A percentile compares a stretch with the other conserved stretches of the same genome.
Evolutionary conservation across 2,329 filamentous ascomycete genomes (phyloP).

Genomic region (Neofusicoccum parvum): DNA sequence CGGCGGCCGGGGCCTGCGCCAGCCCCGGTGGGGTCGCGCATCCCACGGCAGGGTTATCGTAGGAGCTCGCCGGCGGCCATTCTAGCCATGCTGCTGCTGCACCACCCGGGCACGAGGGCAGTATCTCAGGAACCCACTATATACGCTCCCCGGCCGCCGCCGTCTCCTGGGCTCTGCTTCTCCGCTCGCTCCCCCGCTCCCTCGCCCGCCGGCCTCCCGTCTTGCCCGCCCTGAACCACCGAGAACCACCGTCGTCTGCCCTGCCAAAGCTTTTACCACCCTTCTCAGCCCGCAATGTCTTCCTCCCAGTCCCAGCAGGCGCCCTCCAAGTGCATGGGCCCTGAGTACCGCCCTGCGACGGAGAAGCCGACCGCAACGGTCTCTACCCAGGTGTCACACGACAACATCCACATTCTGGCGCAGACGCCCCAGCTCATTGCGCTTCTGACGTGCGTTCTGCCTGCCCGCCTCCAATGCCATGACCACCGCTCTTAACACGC

Average conservation of each 20-base stretch:
- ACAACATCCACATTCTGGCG: constrained; percentile 86
- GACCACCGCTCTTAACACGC: neutral
- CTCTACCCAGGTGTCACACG: constrained; percentile 76
- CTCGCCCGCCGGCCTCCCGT: neutral
- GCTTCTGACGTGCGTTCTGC: constrained; percentile 80
- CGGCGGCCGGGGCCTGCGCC: constrained; percentile 14
- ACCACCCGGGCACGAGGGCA: constrained; percentile 8
- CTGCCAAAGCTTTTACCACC: constrained; percentile 4
- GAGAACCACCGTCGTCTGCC: neutral
- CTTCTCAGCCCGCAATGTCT: constrained; percentile 3
- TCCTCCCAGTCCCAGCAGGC: constrained; percentile 33
- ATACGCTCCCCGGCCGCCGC: neutral
- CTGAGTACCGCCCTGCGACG: constrained; percentile 72
- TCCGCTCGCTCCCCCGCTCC: neutral
- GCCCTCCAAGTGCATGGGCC: constrained; percentile 69
- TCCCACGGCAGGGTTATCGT: constrained; percentile 8
- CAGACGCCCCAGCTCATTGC: constrained; percentile 98
- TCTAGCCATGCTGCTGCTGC: constrained; percentile 12
- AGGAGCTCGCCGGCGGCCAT: constrained; percentile 38
- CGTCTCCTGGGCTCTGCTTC: neutral
- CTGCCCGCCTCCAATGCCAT: neutral
- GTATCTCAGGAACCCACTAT: constrained; percentile 8
- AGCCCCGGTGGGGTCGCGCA: constrained; percentile 20
- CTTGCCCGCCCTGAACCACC: neutral
- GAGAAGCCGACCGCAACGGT: constrained; percentile 88